A percentile compares a stretch with the other conserved stretches of the same genome.
Conservation (phyloP, 1,284 basidiomycete genomes). For the Boletus coffeatus region DNA sequence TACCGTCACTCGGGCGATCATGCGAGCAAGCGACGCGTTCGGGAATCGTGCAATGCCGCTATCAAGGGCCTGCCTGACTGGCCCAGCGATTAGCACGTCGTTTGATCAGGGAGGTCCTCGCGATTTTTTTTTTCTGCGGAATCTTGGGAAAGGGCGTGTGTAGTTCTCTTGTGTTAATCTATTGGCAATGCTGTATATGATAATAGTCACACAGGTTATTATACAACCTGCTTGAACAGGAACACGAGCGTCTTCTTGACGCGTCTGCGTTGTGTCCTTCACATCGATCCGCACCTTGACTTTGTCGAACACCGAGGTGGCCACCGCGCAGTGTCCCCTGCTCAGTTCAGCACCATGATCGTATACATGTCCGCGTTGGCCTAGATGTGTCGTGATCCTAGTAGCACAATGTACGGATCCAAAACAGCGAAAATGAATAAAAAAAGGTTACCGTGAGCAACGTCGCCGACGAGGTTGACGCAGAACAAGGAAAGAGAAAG, state of each 20-base stretch:
- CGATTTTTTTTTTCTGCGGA: neutral
- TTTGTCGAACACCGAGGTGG: slow-evolving; percentile 88
- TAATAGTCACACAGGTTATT: neutral
- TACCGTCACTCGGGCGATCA: slow-evolving; percentile 55
- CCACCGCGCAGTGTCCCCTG: no score
- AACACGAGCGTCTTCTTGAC: slow-evolving; percentile 85
- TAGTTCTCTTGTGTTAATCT: slow-evolving; percentile 8
- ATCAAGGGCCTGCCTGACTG: slow-evolving; percentile 52
- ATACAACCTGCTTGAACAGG: slow-evolving; percentile 53
- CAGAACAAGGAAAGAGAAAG: no score
- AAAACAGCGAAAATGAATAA: no score
- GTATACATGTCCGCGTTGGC: no score
- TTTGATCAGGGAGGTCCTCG: neutral
- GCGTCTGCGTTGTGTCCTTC: slow-evolving; percentile 83
- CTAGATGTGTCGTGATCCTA: no score
- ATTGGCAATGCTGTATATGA: slow-evolving; percentile 4
- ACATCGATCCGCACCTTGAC: slow-evolving; percentile 87
- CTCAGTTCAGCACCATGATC: no score
- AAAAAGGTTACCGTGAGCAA: no score
- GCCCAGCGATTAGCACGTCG: slow-evolving; percentile 34
- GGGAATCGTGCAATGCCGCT: slow-evolving; percentile 57
- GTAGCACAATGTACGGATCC: no score
- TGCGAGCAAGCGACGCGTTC: slow-evolving; percentile 52
- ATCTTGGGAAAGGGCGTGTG: neutral
- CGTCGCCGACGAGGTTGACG: no score